Evolutionary conservation across 2,329 filamentous ascomycete species (phyloP).

Genomic region (Beauveria caledonica): DNA sequence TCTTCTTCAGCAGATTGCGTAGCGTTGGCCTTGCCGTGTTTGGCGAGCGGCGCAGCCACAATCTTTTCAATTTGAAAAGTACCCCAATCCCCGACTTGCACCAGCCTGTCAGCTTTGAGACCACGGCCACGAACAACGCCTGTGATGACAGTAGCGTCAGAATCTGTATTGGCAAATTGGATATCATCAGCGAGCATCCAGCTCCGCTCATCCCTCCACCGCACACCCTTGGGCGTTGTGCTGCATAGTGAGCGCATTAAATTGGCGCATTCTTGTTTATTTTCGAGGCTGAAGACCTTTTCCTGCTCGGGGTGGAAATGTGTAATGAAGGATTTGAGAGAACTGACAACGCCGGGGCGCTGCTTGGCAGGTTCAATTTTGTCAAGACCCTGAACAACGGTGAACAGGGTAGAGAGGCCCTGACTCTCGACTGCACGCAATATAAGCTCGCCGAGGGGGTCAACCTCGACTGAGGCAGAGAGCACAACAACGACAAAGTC

Average conservation of each 20-base stretch:
- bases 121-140: constrained; percentile 80
- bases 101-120: constrained; percentile 79
- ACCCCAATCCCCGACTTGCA: constrained; percentile 91
- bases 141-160: constrained; percentile 64
- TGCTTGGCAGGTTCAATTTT: constrained; percentile 73
- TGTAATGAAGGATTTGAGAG: constrained; percentile 83
- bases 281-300: constrained; percentile 83
- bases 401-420: constrained; percentile 87
- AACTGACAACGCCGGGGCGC: constrained; percentile 65
- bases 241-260: constrained; percentile 86
- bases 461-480: constrained; percentile 75
- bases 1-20: constrained; percentile 59
- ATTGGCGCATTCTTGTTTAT: constrained; percentile 82
- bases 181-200: constrained; percentile 91
- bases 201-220: constrained; percentile 89
- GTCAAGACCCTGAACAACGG: constrained; percentile 72
- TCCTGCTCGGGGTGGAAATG: constrained; percentile 92
- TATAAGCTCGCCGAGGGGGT: constrained; percentile 75
- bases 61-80: constrained; percentile 90
- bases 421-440: constrained; percentile 85
- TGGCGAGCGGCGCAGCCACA: constrained; percentile 60
- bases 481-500: constrained; percentile 87
- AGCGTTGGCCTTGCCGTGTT: constrained; percentile 56
- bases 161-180: constrained; percentile 54
- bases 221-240: constrained; percentile 84